phyloP scores from a whole-genome alignment of 2,329 filamentous ascomycete species.

The Aspergillus luchuensis region DNA sequence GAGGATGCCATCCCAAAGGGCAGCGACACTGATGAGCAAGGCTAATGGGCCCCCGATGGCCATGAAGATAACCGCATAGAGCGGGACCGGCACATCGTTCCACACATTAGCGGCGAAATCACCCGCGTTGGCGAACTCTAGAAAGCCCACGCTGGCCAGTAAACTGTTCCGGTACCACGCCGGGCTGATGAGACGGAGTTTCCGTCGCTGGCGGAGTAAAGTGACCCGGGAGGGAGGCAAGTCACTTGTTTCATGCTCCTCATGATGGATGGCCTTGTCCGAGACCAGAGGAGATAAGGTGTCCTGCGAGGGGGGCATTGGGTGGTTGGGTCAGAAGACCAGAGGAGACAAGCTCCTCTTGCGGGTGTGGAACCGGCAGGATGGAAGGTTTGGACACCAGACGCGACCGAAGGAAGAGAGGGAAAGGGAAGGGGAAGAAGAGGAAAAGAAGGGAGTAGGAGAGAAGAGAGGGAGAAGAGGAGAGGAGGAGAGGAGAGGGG shows the following conservation, averaged over 20 bases:
- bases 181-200: slow-evolving; percentile 20
- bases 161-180: slow-evolving; percentile 37
- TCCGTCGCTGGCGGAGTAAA: background rate
- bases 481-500: background rate
- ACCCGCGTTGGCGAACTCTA: slow-evolving; percentile 58
- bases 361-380: slow-evolving; percentile 1
- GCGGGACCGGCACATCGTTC: slow-evolving; percentile 54
- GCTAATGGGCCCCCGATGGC: slow-evolving; percentile 54
- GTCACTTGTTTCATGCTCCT: slow-evolving; percentile 2
- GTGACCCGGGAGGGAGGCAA: background rate
- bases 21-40: slow-evolving; percentile 48
- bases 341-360: slow-evolving; percentile 7
- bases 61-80: slow-evolving; percentile 54
- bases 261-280: slow-evolving; percentile 7
- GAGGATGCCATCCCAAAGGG: slow-evolving; percentile 47
- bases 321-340: background rate
- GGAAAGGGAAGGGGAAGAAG: background rate
- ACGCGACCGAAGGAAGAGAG: background rate
- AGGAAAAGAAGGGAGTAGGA: background rate
- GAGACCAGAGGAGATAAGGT: slow-evolving; percentile 3
- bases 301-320: slow-evolving; percentile 8
- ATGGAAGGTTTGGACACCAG: background rate
- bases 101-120: slow-evolving; percentile 62
- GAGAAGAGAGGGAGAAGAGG: background rate
- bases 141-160: slow-evolving; percentile 48